Evolutionary conservation across 169 alveolate species (phyloP), one percentile per base, ranked within the genome.

Genomic region (Plasmodium cynomolgi): DNA sequence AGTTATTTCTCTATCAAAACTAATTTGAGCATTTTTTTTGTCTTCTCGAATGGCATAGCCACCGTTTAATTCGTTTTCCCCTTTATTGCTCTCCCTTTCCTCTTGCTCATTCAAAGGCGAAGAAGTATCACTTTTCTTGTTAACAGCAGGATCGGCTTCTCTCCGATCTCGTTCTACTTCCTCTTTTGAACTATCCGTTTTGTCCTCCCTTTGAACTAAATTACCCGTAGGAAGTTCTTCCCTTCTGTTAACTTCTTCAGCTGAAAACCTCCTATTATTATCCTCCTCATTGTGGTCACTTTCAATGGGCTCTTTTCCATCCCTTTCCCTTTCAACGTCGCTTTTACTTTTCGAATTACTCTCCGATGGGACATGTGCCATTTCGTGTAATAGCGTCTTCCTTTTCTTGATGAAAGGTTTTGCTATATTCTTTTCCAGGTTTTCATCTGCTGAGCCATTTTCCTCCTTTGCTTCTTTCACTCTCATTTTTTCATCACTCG

Each of bases 161-260:
- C 7, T 23, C 23, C 31, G 3, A 41, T 81, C 37, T 81, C 0
- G 74, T 81, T 81, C 34, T 37, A 17, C 11, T 44, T 3, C 29
- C 23, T 26, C n/a, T 20, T 20, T 23, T 20, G 68, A 23, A 39
- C 11, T 50, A 39, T 81, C 85, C 56, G n/a, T n/a, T 81, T 41
- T 81, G 54, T 68, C 77, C 39, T 26, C 77, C 39, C n/a, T 68
- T 68, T 68, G 77, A 68, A 29, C n/a, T 68, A 68, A 68, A 68
- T 20, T 68, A 29, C n/a, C n/a, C 7, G n/a, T 68, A 68, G 77
- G 77, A 23, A 26, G 13, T 2, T 68, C 41, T 11, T 68, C 77
- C 4, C 31, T 8, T 3, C 15, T 5, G 37, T 20, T 68, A 26
- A 26, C 77, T 23, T 29, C 77, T 20, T 20, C 37, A 4, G 15